Evolutionary conservation across 2,329 filamentous ascomycete species (phyloP), one percentile per base, ranked within the genome.

Genomic region (Coniochaeta sp.): DNA sequence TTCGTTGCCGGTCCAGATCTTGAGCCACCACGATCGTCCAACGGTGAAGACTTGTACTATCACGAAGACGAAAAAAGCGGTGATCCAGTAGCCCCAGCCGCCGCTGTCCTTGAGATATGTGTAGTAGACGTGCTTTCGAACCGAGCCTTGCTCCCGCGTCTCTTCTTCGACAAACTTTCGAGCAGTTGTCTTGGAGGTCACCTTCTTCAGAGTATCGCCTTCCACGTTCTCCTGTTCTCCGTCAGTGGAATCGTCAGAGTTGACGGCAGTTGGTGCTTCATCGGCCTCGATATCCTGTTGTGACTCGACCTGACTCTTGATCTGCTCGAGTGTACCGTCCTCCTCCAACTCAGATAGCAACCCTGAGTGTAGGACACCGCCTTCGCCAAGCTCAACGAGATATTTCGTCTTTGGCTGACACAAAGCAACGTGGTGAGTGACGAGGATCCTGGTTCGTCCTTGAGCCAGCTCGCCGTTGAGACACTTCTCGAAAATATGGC

Each of bases 151-250:
- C 68, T 91, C 88, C 60, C 86, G 82, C n/a, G 76, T 77, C 71
- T 95, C 90, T 2, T 91, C 89, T 68, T 91, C 86, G 28, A 90
- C 83, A 64, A 93, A 93, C 70, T 91, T 89, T 64, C 85, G 86
- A 0, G 85, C 80, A 6, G 73, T 72, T 52, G 71, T 71, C 68
- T 82, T 82, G 3, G 80, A 81, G 1, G 77, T 68, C 0, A 80
- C 70, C 66, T 83, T 84, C 57, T 78, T 77, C 43, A 84, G 70
- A 1, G 74, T 71, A 54, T 75, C 74, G 33, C 69, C 71, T 22
- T 74, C 70, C 14, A 64, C 65, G n/a, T 72, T 70, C 14, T 75
- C 74, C 8, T 77, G 74, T 8, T 72, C 72, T 7, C 75, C 78
- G 2, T 67, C 66, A 1, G 79, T 81, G 0, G 74, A 75, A 26